Evolutionary conservation across 768 basidiomycete genomes (phyloP).

Genomic region (Mycena venus): DNA sequence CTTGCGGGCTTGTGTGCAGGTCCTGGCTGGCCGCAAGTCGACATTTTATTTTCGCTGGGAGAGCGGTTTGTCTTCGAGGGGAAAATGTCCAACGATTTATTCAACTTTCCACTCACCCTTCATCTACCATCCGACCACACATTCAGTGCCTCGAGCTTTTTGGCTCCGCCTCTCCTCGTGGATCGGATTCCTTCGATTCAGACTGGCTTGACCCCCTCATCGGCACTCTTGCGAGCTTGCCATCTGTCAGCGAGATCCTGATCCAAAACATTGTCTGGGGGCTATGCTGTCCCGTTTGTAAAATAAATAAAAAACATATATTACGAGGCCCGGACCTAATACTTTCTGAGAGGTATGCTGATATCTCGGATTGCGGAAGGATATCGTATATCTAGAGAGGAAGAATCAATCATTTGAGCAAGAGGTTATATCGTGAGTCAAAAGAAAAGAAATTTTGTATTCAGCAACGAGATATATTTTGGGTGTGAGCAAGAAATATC

Average conservation of each 20-base stretch:
- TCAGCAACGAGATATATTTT: too few species aligned
- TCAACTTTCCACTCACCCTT: conserved; percentile 8
- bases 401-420: too few species aligned
- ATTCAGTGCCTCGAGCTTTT: conserved; percentile 25
- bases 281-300: too few species aligned
- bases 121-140: conserved; percentile 20
- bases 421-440: too few species aligned
- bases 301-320: too few species aligned
- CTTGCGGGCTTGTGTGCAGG: conserved; percentile 31
- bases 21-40: conserved; percentile 27
- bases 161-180: not conserved
- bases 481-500: too few species aligned
- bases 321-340: too few species aligned
- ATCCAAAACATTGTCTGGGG: conserved; percentile 25
- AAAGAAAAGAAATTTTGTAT: too few species aligned
- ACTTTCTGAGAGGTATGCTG: too few species aligned
- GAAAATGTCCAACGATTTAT: conserved; percentile 20
- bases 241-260: conserved; percentile 16
- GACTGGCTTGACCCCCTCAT: conserved; percentile 29
- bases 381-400: too few species aligned
- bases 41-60: conserved; percentile 17
- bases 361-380: too few species aligned
- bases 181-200: conserved; percentile 21
- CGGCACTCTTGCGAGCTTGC: conserved; percentile 18
- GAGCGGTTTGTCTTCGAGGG: conserved; percentile 11